Percentiles rank a stretch among this genome's conserved stretches.
Conservation (phyloP, 805 yeast genomes). For the Candida krabiensis region DNA sequence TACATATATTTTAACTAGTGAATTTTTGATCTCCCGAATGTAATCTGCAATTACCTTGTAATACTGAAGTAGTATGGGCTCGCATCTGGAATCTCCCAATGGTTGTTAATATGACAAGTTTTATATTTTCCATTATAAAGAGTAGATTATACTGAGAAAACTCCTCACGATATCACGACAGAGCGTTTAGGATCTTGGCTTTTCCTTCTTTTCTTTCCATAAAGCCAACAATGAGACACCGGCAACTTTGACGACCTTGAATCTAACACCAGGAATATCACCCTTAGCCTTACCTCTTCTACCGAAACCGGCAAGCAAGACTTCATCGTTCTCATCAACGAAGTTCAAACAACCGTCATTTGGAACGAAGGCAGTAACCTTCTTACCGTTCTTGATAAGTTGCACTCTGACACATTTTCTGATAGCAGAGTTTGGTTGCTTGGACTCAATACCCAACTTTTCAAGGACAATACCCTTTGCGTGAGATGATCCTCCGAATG, state of each 20-base stretch:
- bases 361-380: slow-evolving; percentile 99
- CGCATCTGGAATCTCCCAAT: too few species aligned
- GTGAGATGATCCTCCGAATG: slow-evolving; percentile 99
- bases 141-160: slow-evolving; percentile 8
- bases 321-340: slow-evolving; percentile 99
- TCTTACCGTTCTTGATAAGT: slow-evolving; percentile 99
- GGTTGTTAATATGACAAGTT: slow-evolving; percentile 7
- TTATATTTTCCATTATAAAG: slow-evolving; percentile 11
- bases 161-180: slow-evolving; percentile 4
- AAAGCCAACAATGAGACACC: slow-evolving; percentile 99
- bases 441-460: slow-evolving; percentile 99
- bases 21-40: too few species aligned
- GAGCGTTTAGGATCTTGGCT: slow-evolving; percentile 91
- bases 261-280: slow-evolving; percentile 99
- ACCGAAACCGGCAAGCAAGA: slow-evolving; percentile 99
- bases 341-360: slow-evolving; percentile 99
- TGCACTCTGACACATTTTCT: slow-evolving; percentile 99
- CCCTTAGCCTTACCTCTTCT: slow-evolving; percentile 99
- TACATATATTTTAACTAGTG: too few species aligned
- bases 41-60: too few species aligned
- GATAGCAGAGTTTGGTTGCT: slow-evolving; percentile 99
- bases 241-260: slow-evolving; percentile 99
- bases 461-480: slow-evolving; percentile 99
- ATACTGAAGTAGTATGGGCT: too few species aligned
- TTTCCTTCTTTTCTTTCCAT: slow-evolving; percentile 99